These are phyloP conservation scores for Letharia lupina DNA, from an alignment of 495 filamentous ascomycete species.

Conservation along the genomic window DNA sequence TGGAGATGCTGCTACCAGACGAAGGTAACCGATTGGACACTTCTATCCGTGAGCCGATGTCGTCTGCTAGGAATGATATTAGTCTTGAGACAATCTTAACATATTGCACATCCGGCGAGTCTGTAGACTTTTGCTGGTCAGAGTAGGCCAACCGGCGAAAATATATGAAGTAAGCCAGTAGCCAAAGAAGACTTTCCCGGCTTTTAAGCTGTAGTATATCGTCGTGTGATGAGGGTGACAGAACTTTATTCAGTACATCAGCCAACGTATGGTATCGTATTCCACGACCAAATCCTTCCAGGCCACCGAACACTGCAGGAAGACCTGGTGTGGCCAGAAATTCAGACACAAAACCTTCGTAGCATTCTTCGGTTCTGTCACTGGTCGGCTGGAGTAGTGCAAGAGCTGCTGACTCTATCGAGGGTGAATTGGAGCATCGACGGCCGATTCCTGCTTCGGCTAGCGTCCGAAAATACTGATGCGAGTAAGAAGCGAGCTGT, in stretches of 20 bases:
- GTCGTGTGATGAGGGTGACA: conserved; percentile 30
- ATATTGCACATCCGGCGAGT: conserved; percentile 46
- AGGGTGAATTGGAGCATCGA: conserved; percentile 25
- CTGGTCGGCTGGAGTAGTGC: conserved; percentile 43
- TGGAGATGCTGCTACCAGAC: conserved; percentile 23
- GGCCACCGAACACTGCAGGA: conserved; percentile 32
- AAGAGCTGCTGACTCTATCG: conserved; percentile 33
- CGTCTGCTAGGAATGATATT: conserved; percentile 51
- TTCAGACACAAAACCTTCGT: conserved; percentile 49
- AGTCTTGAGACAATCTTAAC: conserved; percentile 56
- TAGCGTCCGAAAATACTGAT: conserved; percentile 39
- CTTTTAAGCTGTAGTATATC: conserved; percentile 18
- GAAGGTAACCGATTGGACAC: conserved; percentile 36
- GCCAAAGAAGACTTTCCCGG: conserved; percentile 46
- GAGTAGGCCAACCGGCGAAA: conserved; percentile 49
- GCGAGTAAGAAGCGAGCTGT: conserved; percentile 39
- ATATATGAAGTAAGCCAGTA: conserved; percentile 73
- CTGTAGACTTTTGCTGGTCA: conserved; percentile 34
- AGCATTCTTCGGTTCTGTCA: conserved; percentile 41
- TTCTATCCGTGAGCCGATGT: conserved; percentile 50
- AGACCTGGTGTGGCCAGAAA: conserved; percentile 47
- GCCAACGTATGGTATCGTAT: conserved; percentile 50
- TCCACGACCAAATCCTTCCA: conserved; percentile 40
- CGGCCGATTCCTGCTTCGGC: conserved; percentile 30
- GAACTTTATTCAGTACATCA: conserved; percentile 34